These are phyloP conservation scores for Paecilomyces formosus DNA, from an alignment of 2,329 filamentous ascomycete species.

Conservation along the genomic window DNA sequence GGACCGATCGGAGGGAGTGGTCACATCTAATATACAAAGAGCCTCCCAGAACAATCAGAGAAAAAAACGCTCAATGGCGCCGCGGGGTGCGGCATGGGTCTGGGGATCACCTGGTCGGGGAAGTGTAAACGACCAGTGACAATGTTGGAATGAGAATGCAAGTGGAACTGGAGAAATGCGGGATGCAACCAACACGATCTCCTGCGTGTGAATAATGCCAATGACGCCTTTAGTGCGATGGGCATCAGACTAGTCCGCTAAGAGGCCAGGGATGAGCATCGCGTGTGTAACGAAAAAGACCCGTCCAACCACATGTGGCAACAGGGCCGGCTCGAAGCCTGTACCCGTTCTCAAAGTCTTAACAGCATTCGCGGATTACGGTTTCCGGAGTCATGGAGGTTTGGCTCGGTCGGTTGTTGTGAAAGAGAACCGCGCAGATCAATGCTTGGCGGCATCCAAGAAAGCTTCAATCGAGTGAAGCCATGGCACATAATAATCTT, in stretches of 20 bases:
- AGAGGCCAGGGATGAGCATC: not conserved
- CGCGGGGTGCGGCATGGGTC: not conserved
- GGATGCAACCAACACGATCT: not conserved
- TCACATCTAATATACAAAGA: not conserved
- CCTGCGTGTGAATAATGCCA: not conserved
- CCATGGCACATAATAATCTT: constrained; percentile 4
- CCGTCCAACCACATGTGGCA: not conserved
- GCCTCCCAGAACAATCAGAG: not conserved
- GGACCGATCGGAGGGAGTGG: not conserved
- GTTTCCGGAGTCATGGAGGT: no score
- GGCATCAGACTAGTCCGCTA: not conserved
- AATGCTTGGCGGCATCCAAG: not conserved
- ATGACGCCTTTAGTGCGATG: not conserved
- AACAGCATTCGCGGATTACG: not conserved
- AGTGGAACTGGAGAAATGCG: not conserved
- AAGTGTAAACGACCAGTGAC: not conserved
- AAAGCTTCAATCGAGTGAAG: not conserved
- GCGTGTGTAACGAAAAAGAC: not conserved
- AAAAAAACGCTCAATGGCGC: not conserved
- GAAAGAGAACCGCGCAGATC: not conserved
- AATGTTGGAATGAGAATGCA: not conserved
- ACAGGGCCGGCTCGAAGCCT: not conserved
- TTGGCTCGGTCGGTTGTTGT: no score
- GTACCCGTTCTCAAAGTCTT: not conserved
- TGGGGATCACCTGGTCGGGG: not conserved